Evolutionary conservation across 371 early-diverging fungal species (phyloP).

Genomic region (Blakeslea trispora): DNA sequence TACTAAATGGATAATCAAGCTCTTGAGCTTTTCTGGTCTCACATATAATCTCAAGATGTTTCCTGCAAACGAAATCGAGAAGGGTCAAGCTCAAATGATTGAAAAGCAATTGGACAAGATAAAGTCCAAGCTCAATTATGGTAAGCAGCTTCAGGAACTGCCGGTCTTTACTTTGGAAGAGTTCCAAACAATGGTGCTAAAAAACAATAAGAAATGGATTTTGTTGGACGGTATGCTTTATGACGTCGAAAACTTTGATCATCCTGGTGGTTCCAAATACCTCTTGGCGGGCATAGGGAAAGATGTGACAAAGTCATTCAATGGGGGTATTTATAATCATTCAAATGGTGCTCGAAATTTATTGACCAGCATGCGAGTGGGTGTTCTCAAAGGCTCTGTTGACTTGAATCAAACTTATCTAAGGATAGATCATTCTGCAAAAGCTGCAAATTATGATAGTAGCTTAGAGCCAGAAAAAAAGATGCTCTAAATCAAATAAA

Average conservation of each 20-base stretch:
- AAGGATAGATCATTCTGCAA: conserved; percentile 1
- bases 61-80: conserved; percentile 88
- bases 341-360: conserved; percentile 84
- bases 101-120: conserved; percentile 72
- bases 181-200: conserved; percentile 55
- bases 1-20: conserved; percentile 91
- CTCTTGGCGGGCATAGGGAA: conserved; percentile 75
- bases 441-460: conserved; percentile 18
- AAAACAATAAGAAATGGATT: conserved; percentile 72
- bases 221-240: conserved; percentile 88
- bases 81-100: conserved; percentile 83
- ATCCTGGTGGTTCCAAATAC: conserved; percentile 88
- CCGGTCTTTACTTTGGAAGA: conserved; percentile 80
- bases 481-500: no score
- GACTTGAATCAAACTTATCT: conserved; percentile 2
- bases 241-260: conserved; percentile 89
- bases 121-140: conserved; percentile 72
- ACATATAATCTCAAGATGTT: conserved; percentile 86
- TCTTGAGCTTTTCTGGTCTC: conserved; percentile 65
- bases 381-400: conserved; percentile 47
- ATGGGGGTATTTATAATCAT: conserved; percentile 87
- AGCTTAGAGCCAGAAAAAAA: conserved; percentile 24
- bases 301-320: conserved; percentile 84
- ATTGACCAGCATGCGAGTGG: conserved; percentile 73
- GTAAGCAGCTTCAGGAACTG: conserved; percentile 65